phyloP scores from a whole-genome alignment of 106 monocot species.

The Platanthera zijinensis region DNA sequence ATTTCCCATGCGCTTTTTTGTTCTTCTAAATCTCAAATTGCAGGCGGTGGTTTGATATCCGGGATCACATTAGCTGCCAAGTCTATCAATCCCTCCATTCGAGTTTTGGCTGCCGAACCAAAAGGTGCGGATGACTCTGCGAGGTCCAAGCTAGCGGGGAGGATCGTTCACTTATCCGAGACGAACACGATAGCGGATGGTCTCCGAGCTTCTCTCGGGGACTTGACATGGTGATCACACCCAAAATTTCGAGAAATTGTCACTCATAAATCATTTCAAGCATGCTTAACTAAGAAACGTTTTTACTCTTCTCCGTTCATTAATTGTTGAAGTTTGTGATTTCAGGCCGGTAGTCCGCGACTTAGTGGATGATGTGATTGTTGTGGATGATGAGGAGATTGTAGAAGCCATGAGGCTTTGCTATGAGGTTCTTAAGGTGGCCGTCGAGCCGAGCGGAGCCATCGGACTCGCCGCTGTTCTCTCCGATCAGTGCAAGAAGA shows the following conservation, averaged over 20 bases:
- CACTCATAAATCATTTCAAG: neutral
- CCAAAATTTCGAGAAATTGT: neutral
- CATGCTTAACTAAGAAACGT: neutral
- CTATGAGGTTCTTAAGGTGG: conserved; percentile 86
- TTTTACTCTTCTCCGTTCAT: neutral
- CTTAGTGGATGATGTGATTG: conserved; percentile 81
- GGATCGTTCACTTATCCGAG: conserved; percentile 42
- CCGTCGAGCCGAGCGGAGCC: conserved; percentile 88
- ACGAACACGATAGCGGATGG: conserved; percentile 94
- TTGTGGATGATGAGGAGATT: conserved; percentile 63
- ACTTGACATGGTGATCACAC: conserved; percentile 63
- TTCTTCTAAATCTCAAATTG: conserved; percentile 2
- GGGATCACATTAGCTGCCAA: conserved; percentile 85
- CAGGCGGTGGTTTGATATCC: conserved; percentile 93
- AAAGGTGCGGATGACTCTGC: conserved; percentile 90
- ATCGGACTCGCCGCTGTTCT: conserved; percentile 82
- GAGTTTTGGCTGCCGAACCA: conserved; percentile 83
- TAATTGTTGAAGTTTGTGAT: conserved; percentile 1
- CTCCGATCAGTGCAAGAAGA: conserved; percentile 50
- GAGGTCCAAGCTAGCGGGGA: conserved; percentile 68
- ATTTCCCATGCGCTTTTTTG: neutral
- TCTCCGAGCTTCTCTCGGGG: conserved; percentile 85
- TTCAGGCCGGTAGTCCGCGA: conserved; percentile 87
- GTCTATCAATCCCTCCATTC: conserved; percentile 76
- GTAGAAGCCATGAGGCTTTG: conserved; percentile 85